These are phyloP conservation scores for Nasturtium officinale DNA, from an alignment of 345 rosid species.

Conservation along the genomic window DNA sequence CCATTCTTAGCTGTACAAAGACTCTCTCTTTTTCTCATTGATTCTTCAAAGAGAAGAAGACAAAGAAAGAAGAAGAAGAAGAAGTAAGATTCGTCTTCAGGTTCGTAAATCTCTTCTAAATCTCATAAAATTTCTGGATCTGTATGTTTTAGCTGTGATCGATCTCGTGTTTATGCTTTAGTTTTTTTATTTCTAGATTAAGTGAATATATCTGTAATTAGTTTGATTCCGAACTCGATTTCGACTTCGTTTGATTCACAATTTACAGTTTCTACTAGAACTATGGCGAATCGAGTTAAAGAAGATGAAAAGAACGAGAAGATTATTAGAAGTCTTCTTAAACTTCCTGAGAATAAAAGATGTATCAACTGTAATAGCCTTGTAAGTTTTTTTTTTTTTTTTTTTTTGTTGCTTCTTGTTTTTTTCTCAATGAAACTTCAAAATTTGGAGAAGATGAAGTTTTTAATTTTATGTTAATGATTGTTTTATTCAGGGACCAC, in stretches of 20 bases:
- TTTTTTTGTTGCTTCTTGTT: background rate
- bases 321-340: constrained; percentile 82
- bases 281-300: constrained; percentile 67
- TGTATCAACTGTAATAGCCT: constrained; percentile 93
- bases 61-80: background rate
- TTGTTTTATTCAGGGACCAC: constrained; percentile 81
- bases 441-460: background rate
- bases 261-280: background rate
- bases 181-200: background rate
- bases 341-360: constrained; percentile 78
- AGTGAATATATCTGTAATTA: background rate
- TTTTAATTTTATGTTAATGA: background rate
- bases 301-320: constrained; percentile 91
- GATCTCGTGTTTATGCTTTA: constrained; percentile 16
- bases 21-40: constrained; percentile 11
- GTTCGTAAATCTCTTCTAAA: background rate
- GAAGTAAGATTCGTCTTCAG: constrained; percentile 7
- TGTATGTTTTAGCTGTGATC: constrained; percentile 2
- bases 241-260: constrained; percentile 8
- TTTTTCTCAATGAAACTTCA: background rate
- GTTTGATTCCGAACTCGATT: background rate
- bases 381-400: constrained; percentile 48
- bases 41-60: constrained; percentile 15
- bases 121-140: constrained; percentile 25
- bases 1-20: constrained; percentile 44